Evolutionary conservation across 441 rosid species (phyloP), one percentile per base, ranked within the genome.

Genomic region (Pelargonium myrrhifolium): DNA sequence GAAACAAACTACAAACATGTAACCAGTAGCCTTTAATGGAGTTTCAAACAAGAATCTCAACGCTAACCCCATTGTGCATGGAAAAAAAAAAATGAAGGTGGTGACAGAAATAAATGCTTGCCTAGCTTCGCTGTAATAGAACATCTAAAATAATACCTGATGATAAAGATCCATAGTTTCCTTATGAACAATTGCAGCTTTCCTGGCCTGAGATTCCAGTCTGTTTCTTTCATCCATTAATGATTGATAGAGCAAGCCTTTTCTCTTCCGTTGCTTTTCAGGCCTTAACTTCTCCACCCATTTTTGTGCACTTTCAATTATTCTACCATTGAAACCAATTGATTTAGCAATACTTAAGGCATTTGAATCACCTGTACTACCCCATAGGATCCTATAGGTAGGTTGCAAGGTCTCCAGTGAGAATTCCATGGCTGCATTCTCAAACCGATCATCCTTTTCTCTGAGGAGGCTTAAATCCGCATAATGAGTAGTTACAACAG

Each of bases 381-480:
- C 98, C 99, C 95, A 90, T 3, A 87, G 88, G 69, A 93, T 80
- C 74, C 77, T 83, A 70, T 79, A 93, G 4, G 95, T 93, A 63
- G 97, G 95, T 71, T 79, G 90, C 73, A 90, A 79, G 47, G 96
- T 86, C 78, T 89, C 87, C 77, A 84, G 78, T 26, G 89, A 91
- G 77, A 93, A 91, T 72, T 89, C 97, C 92, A 85, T 89, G 40
- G 96, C 96, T 47, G 99, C 97, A 75, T 91, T 93, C 79, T 85
- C 86, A 77, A 87, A 93, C 39, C 56, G 87, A 15, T 78, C 39
- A 53, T 88, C 96, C 42, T 80, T 83, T 62, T 89, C 97, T 79
- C 87, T 91, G 70, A 91, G 80, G 68, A 69, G 83, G 79, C 95
- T 91, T 81, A 89, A 79, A 82, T 93, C 99, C 65, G 86, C 89